Evolutionary conservation across 2,329 filamentous ascomycete species (phyloP), one percentile per base, ranked within the genome.

Genomic region (Fragosphaeria purpurea): DNA sequence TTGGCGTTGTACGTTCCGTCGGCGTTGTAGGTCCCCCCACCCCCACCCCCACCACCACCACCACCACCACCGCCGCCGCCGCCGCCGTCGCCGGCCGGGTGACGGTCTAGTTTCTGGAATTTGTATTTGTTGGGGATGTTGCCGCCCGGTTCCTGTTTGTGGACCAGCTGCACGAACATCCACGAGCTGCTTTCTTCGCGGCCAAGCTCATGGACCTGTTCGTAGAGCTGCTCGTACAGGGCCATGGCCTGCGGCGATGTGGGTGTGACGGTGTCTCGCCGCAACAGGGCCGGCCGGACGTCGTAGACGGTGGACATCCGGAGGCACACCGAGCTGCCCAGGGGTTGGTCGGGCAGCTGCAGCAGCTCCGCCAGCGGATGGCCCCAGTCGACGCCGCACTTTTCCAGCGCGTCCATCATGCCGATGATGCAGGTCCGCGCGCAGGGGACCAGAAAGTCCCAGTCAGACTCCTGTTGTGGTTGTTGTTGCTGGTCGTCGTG

Each of bases 371-470:
- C 37, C 33, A 56, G 32, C 3, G 50, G 41, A 6, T 50, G 38
- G 41, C 43, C 41, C 54, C 54, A 56, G 35, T 38, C 12, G 5
- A 56, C 54, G 3, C 54, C 52, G 30, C 48, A 50, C 4, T 37
- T 22, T 2, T 11, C 47, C 7, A 56, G 50, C 7, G 54, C 48
- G 11, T 42, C 48, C 54, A 56, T 54, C 54, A 55, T 56, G 41
- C 52, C 54, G n/a, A 44, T 22, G 13, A 46, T 39, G 41, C 50
- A 50, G 30, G 6, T 9, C n/a, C 12, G 11, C 5, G 44, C 4
- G 37, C 54, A 56, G 8, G 54, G 53, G 38, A 56, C 54, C 7
- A 55, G 30, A 41, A 56, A 56, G 37, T 56, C 54, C 52, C 54
- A 56, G 50, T 55, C 54, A 10, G 54, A 56, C 7, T 38, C 34